Evolutionary conservation across 1,139 yeast species (phyloP).

Genomic region (Wickerhamomyces sp.): DNA sequence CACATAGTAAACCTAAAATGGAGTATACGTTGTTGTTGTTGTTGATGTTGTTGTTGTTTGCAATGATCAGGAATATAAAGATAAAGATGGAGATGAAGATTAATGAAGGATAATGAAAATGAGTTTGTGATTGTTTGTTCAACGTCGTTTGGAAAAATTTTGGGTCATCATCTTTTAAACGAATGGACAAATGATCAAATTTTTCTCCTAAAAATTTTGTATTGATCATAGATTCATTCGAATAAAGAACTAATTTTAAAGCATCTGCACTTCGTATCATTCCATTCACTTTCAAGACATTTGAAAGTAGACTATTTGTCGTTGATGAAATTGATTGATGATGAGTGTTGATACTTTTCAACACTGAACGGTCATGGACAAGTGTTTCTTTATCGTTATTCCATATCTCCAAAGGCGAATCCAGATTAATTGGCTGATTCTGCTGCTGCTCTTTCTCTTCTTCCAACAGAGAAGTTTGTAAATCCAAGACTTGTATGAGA

Average conservation of each 20-base stretch:
- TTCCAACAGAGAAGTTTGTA: conserved; percentile 28
- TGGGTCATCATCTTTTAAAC: neutral
- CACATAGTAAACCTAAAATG: conserved; percentile 56
- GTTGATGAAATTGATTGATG: conserved; percentile 2
- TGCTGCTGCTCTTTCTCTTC: conserved; percentile 10
- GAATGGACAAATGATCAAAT: conserved; percentile 13
- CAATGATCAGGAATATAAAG: conserved; percentile 46
- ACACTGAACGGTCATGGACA: conserved; percentile 25
- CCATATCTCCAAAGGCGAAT: conserved; percentile 29
- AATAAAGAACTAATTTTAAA: conserved; percentile 34
- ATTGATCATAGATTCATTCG: conserved; percentile 16
- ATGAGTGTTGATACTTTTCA: conserved; percentile 31
- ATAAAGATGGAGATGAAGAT: conserved; percentile 22
- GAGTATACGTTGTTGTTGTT: too few species aligned
- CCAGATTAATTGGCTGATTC: conserved; percentile 20
- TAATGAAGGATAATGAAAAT: conserved; percentile 13
- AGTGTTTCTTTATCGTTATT: conserved; percentile 15
- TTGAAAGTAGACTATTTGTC: conserved; percentile 32
- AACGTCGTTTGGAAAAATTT: conserved; percentile 19
- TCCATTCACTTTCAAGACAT: conserved; percentile 44
- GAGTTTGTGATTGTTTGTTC: conserved; percentile 12
- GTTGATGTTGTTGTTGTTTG: conserved; percentile 54
- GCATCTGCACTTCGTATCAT: conserved; percentile 41
- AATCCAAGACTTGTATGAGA: conserved; percentile 25
- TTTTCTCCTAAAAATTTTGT: conserved; percentile 26